phyloP scores from a whole-genome alignment of 495 filamentous ascomycete genomes.

The Massariosphaeria phaeospora region DNA sequence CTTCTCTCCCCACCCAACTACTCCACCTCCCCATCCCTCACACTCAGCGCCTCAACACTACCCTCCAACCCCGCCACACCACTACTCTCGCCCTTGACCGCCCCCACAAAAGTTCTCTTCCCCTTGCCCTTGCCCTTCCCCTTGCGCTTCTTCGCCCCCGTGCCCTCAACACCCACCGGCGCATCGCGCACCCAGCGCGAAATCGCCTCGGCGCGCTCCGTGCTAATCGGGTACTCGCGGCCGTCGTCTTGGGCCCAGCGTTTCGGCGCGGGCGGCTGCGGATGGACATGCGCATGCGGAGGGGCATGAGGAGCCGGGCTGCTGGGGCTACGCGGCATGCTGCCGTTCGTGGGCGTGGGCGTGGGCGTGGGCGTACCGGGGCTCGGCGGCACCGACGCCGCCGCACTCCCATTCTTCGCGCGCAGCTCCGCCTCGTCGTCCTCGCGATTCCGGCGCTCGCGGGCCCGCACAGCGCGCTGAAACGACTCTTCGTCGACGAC shows the following conservation, averaged over 20 bases:
- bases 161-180: constrained; percentile 40
- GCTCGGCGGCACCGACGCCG: background rate
- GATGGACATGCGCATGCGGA: constrained; percentile 1
- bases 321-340: background rate
- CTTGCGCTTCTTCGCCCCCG: constrained; percentile 35
- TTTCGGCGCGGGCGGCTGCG: constrained; percentile 46
- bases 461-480: constrained; percentile 54
- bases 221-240: constrained; percentile 63
- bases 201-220: constrained; percentile 62
- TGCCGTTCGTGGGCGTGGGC: too few relatives aligned
- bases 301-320: background rate
- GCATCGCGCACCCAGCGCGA: constrained; percentile 65
- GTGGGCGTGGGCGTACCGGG: constrained; percentile 1
- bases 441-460: constrained; percentile 52
- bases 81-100: constrained; percentile 16
- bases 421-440: constrained; percentile 41
- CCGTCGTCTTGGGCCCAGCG: constrained; percentile 61
- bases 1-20: background rate
- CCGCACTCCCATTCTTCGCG: background rate
- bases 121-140: constrained; percentile 25
- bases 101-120: background rate
- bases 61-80: constrained; percentile 26
- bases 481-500: constrained; percentile 61
- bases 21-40: constrained; percentile 25
- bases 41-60: constrained; percentile 22